phyloP scores from a whole-genome alignment of 305 asterid species.

The Fraxinus sp. region DNA sequence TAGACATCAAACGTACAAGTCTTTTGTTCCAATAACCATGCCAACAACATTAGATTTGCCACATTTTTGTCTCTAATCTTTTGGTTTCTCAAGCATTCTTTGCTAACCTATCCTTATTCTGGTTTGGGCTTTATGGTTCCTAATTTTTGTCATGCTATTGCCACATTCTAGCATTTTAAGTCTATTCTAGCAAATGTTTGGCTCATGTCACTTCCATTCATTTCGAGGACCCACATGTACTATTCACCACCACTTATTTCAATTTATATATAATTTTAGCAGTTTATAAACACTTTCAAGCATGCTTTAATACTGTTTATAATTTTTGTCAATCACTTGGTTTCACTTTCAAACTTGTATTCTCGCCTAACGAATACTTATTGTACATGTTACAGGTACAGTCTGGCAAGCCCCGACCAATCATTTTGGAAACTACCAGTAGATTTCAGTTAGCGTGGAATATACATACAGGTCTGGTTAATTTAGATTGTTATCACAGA shows the following conservation, averaged over 20 bases:
- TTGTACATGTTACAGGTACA: slow-evolving; percentile 30
- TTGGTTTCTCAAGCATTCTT: not conserved
- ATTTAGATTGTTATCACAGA: slow-evolving; percentile 27
- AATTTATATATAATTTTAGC: too few species aligned
- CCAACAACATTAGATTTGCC: not conserved
- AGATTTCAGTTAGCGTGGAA: slow-evolving; percentile 42
- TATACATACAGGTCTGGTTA: slow-evolving; percentile 44
- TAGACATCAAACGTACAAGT: not conserved
- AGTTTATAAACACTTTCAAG: too few species aligned
- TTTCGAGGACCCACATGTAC: not conserved
- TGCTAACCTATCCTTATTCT: not conserved
- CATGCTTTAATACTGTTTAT: not conserved
- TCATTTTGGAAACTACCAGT: slow-evolving; percentile 30
- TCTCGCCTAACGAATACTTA: slow-evolving; percentile 31
- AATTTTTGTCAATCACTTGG: not conserved
- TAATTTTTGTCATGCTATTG: not conserved
- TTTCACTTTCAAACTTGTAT: not conserved
- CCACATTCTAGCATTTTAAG: not conserved
- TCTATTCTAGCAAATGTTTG: not conserved
- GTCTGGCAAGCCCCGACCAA: slow-evolving; percentile 23
- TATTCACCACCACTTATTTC: too few species aligned
- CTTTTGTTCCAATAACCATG: not conserved
- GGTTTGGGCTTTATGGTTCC: not conserved
- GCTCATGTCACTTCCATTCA: not conserved
- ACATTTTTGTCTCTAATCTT: too few species aligned